Evolutionary conservation across 768 basidiomycete genomes (phyloP), one percentile per base, ranked within the genome.

Genomic region (Lentinula aciculospora): DNA sequence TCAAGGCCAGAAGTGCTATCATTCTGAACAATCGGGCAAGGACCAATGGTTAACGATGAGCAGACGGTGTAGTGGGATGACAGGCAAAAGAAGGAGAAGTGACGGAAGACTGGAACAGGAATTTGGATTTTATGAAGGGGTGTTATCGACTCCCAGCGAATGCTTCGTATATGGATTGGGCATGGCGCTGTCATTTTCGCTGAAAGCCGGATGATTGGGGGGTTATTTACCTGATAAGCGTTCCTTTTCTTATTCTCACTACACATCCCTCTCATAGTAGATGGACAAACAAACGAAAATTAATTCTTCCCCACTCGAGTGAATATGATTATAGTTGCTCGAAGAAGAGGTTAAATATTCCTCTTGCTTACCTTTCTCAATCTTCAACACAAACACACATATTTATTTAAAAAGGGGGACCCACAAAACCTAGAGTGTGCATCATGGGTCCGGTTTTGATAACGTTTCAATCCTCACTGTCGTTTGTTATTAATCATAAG

Each of bases 1-100:
- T 42, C 42, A 76, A 63, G 34, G 72, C 61, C 63, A 67, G 23
- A 28, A 56, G 23, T n/a, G 15, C n/a, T 42, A 15, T 19, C 39
- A 29, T 56, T 10, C 25, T 32, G 23, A 27, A 15, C 34, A 47
- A 25, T 21, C 1, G 29, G 31, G 25, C 25, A 39, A 45, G 25
- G 27, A n/a, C 25, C 29, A 12, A 19, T 23, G 36, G 23, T 15
- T 7, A 25, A 53, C 32, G 23, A 6, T 27, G 21, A 27, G 15
- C 10, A 28, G n/a, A 5, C 29, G 10, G 7, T 29, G 49, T n/a
- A n/a, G 19, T 25, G 23, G 23, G 31, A 28, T 32, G 28, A 23
- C 8, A n/a, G 42, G 37, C n/a, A 21, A 39, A 44, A 28, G 21
- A 23, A 50, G n/a, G 9, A 27, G 47, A 31, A 31, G 31, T 29